Evolutionary conservation across 2,329 filamentous ascomycete genomes (phyloP), one percentile per base, ranked within the genome.

Genomic region (Chaetothyriales sp.): DNA sequence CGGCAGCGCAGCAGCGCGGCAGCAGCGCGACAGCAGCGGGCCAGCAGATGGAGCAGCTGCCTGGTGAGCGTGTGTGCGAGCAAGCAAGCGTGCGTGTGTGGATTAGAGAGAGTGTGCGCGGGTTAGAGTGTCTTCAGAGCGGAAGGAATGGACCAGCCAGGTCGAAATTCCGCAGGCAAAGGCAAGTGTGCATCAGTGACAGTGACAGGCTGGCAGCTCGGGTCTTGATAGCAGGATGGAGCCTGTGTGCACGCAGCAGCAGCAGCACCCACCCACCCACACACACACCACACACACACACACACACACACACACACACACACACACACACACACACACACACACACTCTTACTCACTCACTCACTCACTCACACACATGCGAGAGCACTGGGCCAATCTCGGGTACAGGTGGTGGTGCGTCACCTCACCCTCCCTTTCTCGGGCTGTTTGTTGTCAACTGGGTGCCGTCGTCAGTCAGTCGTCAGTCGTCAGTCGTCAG

Each of bases 381-480:
- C 33, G 13, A 15, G 33, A 15, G 33, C 8, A 40, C 29, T 33
- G 8, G 22, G 51, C 4, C 49, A 58, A 19, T 49, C 56, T 10
- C 48, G 40, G 15, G 56, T 57, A 46, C 49, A 51, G 28, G 43
- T 58, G 22, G n/a, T 51, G 56, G 37, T 60, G 58, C 46, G 56
- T 58, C 46, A 57, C 56, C n/a, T 65, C 3, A 6, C 22, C n/a
- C n/a, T 37, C 29, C 5, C 33, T 40, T 15, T 40, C 33, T 40
- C 10, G 33, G 15, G 33, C 8, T 15, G 33, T 10, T 40, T 15
- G 33, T 10, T 40, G 33, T 50, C 62, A 66, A 2, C 65, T 69
- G 49, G 59, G 63, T 40, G 57, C 65, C 51, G 65, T 68, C 33
- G 33, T 40, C 33, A 40, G 33, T 40, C 33, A n/a, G n/a, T n/a